Conservation (phyloP, 176 grass and related monocot genomes). For the Aegilops tauschii region DNA sequence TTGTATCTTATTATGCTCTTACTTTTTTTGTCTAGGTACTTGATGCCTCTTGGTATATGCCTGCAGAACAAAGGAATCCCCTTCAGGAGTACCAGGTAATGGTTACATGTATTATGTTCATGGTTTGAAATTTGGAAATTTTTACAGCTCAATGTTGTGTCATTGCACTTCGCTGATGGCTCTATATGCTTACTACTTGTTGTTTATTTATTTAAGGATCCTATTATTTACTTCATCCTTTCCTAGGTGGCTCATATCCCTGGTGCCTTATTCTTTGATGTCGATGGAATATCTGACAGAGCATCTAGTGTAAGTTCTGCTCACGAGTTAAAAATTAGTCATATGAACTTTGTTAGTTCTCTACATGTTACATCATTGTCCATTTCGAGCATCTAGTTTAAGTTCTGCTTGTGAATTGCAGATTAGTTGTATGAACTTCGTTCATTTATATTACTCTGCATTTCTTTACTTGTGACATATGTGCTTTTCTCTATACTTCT, state of each 20-base stretch:
- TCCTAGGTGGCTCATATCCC: slow-evolving; percentile 93
- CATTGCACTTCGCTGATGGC: background rate
- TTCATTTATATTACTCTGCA: too few relatives aligned
- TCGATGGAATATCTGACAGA: slow-evolving; percentile 92
- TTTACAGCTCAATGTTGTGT: background rate
- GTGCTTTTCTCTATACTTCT: background rate
- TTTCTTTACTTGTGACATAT: background rate
- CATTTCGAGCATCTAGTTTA: background rate
- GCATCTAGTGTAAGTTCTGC: slow-evolving; percentile 65
- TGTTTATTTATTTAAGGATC: background rate
- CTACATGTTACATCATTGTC: background rate
- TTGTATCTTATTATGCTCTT: background rate
- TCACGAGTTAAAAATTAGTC: background rate
- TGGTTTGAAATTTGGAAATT: background rate
- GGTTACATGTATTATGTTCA: background rate
- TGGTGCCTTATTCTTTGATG: slow-evolving; percentile 91
- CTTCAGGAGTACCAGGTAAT: slow-evolving; percentile 94
- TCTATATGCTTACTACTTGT: background rate
- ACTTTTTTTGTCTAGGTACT: slow-evolving; percentile 53
- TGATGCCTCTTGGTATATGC: slow-evolving; percentile 99
- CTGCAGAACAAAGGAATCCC: slow-evolving; percentile 77
- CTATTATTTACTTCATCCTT: slow-evolving; percentile 3
- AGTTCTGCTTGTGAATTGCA: too few relatives aligned
- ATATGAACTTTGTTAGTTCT: background rate
- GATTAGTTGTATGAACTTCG: too few relatives aligned